phyloP scores from a whole-genome alignment of 164 flowering plant species.

The Stephania japonica region DNA sequence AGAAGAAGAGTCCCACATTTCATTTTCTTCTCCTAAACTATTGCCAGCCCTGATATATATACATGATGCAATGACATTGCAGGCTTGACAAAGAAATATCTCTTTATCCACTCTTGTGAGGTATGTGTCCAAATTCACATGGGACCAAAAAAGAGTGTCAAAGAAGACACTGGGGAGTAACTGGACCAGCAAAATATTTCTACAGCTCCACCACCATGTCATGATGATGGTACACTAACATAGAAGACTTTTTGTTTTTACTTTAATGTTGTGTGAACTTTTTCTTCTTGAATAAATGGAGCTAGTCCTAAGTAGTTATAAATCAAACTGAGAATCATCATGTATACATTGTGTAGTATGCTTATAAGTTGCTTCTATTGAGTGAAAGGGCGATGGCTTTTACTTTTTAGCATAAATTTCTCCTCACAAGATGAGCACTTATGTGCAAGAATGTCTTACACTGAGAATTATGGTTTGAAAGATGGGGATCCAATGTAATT shows the following conservation, averaged over 20 bases:
- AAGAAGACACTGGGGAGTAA: background rate
- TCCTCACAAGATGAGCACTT: background rate
- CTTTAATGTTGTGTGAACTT: too few relatives aligned
- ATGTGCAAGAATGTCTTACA: background rate
- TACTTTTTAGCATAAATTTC: background rate
- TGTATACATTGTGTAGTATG: too few relatives aligned
- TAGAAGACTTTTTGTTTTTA: too few relatives aligned
- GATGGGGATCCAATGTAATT: background rate
- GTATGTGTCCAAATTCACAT: background rate
- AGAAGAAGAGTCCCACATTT: background rate
- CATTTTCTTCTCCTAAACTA: background rate
- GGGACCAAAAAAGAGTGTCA: background rate
- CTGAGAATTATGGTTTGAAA: background rate
- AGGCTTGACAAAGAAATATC: background rate
- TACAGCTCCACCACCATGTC: background rate
- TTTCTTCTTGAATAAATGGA: too few relatives aligned
- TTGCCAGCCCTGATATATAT: background rate
- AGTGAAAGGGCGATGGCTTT: too few relatives aligned
- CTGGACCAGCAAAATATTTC: background rate
- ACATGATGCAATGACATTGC: background rate
- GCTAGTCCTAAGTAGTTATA: too few relatives aligned
- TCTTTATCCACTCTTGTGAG: background rate
- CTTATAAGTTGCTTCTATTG: too few relatives aligned
- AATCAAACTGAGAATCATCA: too few relatives aligned
- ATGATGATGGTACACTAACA: background rate